A percentile compares a stretch with the other conserved stretches of the same genome.
phyloP scores from a whole-genome alignment of 108 stramenopile genomes.

The Chaetoceros muelleri region DNA sequence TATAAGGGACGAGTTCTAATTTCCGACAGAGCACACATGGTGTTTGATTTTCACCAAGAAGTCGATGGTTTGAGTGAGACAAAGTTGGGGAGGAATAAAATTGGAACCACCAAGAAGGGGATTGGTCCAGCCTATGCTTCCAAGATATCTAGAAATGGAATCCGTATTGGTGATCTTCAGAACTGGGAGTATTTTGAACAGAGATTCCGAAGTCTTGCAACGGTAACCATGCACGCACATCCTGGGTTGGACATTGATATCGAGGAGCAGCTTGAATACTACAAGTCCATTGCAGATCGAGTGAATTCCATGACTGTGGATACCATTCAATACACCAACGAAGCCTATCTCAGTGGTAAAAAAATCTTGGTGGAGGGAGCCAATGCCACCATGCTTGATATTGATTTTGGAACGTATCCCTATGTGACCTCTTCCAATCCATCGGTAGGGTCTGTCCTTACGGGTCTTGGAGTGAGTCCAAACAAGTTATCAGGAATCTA shows the following conservation, averaged over 20 bases:
- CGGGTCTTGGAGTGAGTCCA: slow-evolving; percentile 95
- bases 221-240: slow-evolving; percentile 55
- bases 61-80: slow-evolving; percentile 85
- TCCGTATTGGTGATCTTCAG: slow-evolving; percentile 90
- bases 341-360: slow-evolving; percentile 77
- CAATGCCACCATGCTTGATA: slow-evolving; percentile 99
- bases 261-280: slow-evolving; percentile 79
- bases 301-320: slow-evolving; percentile 77
- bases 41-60: slow-evolving; percentile 97
- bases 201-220: slow-evolving; percentile 78
- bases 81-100: slow-evolving; percentile 80
- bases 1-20: slow-evolving; percentile 83
- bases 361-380: slow-evolving; percentile 97
- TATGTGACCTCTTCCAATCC: slow-evolving; percentile 97
- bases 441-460: slow-evolving; percentile 90
- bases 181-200: slow-evolving; percentile 80
- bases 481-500: slow-evolving; percentile 86
- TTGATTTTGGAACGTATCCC: slow-evolving; percentile 99
- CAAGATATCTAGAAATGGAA: slow-evolving; percentile 95
- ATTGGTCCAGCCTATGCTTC: slow-evolving; percentile 98
- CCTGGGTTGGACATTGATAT: slow-evolving; percentile 85
- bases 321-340: slow-evolving; percentile 86
- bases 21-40: slow-evolving; percentile 94
- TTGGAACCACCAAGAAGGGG: slow-evolving; percentile 96
- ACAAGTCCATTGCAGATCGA: slow-evolving; percentile 61